These are phyloP conservation scores for Aureobasidium zeae DNA, from an alignment of 2,329 filamentous ascomycete species.

Conservation along the genomic window DNA sequence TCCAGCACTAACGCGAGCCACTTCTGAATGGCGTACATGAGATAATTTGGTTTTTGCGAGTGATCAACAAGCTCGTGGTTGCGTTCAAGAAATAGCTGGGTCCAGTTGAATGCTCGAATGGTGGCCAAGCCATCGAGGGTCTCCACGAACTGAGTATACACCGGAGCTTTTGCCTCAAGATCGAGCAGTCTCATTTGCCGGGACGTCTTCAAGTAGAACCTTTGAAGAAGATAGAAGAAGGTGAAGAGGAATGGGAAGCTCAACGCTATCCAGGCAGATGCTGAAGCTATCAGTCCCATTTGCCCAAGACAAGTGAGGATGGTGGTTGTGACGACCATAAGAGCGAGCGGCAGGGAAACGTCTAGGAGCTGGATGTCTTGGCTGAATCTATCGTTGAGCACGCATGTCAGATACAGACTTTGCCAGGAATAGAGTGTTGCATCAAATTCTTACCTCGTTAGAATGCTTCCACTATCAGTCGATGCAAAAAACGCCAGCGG, in stretches of 20 bases:
- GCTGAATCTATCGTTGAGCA: constrained; percentile 30
- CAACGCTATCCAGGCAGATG: constrained; percentile 33
- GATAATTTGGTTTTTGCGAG: constrained; percentile 38
- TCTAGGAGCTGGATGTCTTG: constrained; percentile 41
- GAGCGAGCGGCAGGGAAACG: constrained; percentile 28
- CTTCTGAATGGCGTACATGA: constrained; percentile 36
- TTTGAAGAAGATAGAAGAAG: constrained; percentile 36
- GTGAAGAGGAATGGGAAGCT: constrained; percentile 32
- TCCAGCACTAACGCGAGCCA: constrained; percentile 38
- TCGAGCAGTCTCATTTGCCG: constrained; percentile 45
- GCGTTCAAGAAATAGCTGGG: constrained; percentile 31
- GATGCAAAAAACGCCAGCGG: constrained; percentile 32
- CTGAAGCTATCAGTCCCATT: constrained; percentile 31
- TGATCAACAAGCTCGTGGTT: constrained; percentile 32
- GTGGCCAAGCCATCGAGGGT: constrained; percentile 41
- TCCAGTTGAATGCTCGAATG: constrained; percentile 45
- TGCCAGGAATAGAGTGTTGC: not conserved
- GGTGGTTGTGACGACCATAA: constrained; percentile 7
- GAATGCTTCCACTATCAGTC: constrained; percentile 35
- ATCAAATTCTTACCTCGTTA: constrained; percentile 24
- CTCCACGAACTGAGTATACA: constrained; percentile 45
- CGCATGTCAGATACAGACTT: not conserved
- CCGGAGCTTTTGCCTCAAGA: constrained; percentile 41
- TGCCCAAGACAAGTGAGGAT: constrained; percentile 2
- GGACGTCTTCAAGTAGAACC: constrained; percentile 40